These are phyloP conservation scores for Ophiorrhiza pumila DNA, from an alignment of 257 asterid species.

Conservation along the genomic window DNA sequence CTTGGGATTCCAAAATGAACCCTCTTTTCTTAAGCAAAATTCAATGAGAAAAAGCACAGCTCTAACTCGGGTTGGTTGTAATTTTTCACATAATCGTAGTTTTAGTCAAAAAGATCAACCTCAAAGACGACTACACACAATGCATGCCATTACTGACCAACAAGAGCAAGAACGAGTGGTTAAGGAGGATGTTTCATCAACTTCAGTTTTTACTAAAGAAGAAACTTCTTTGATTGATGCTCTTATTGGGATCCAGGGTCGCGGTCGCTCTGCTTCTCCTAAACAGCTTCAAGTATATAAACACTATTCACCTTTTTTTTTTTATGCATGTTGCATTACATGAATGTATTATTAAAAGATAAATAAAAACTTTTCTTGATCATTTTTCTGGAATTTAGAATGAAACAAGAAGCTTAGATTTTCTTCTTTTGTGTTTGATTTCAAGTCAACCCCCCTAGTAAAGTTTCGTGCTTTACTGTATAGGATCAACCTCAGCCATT, in stretches of 20 bases:
- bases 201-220: constrained; percentile 42
- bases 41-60: background rate
- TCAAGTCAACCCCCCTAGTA: background rate
- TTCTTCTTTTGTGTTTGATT: background rate
- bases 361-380: background rate
- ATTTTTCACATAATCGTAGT: background rate
- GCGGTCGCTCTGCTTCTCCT: constrained; percentile 74
- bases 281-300: constrained; percentile 59
- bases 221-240: constrained; percentile 61
- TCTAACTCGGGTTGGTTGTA: background rate
- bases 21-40: constrained; percentile 2
- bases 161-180: constrained; percentile 20
- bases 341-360: background rate
- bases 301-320: background rate
- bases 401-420: background rate
- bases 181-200: constrained; percentile 25
- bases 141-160: constrained; percentile 37
- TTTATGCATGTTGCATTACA: background rate
- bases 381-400: too few relatives aligned
- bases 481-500: background rate
- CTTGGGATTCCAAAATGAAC: constrained; percentile 22
- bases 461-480: background rate
- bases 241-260: constrained; percentile 84
- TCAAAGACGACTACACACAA: background rate
- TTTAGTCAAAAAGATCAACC: background rate